Conservation (phyloP, 768 basidiomycete species). For the Dacryopinax spathularia region DNA sequence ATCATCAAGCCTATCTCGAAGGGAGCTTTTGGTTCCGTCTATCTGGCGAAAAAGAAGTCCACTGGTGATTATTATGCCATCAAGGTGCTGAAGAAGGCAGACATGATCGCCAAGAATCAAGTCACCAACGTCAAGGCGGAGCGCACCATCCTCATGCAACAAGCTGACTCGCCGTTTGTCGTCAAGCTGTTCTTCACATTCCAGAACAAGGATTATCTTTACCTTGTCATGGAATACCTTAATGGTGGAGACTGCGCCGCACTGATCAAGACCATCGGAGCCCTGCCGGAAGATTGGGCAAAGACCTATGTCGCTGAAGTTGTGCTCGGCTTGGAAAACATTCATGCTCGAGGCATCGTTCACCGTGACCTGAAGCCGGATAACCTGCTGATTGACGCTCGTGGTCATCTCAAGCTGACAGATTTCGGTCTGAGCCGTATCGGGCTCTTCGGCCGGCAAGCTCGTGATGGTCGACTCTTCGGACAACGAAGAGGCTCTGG, state of each 20-base stretch:
- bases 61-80: slow-evolving; percentile 99
- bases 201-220: slow-evolving; percentile 97
- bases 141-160: slow-evolving; percentile 98
- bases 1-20: slow-evolving; percentile 99
- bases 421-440: slow-evolving; percentile 96
- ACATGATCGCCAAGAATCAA: slow-evolving; percentile 99
- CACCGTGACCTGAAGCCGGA: slow-evolving; percentile 98
- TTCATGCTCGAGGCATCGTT: slow-evolving; percentile 89
- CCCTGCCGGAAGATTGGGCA: slow-evolving; percentile 90
- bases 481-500: neutral
- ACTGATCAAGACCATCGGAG: slow-evolving; percentile 88
- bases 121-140: slow-evolving; percentile 99
- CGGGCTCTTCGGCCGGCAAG: slow-evolving; percentile 95
- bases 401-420: slow-evolving; percentile 93
- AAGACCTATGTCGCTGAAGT: slow-evolving; percentile 94
- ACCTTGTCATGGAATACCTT: slow-evolving; percentile 98
- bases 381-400: slow-evolving; percentile 90
- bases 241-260: slow-evolving; percentile 97
- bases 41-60: slow-evolving; percentile 92
- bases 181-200: slow-evolving; percentile 97
- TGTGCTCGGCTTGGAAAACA: slow-evolving; percentile 83
- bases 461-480: slow-evolving; percentile 41
- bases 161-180: slow-evolving; percentile 95
- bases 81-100: slow-evolving; percentile 99
- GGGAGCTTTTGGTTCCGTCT: slow-evolving; percentile 96